Conservation (phyloP, 2,329 filamentous ascomycete genomes). For the Epichloe aotearoae region DNA sequence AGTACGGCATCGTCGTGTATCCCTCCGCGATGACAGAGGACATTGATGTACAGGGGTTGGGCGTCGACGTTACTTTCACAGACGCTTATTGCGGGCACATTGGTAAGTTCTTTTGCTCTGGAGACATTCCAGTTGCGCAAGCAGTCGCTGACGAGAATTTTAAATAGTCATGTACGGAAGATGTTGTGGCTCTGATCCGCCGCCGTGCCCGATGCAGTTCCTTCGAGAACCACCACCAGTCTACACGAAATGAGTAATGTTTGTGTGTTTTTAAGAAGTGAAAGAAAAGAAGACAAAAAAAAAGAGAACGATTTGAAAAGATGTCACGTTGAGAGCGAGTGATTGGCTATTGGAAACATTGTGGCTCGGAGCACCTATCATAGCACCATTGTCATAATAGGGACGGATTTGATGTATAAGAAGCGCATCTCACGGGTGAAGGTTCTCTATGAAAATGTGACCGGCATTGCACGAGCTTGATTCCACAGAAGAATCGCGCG, state of each 20-base stretch:
- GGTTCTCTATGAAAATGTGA: too few species aligned
- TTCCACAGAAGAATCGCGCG: too few species aligned
- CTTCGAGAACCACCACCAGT: constrained; percentile 24
- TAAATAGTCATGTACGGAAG: constrained; percentile 24
- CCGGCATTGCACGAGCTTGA: too few species aligned
- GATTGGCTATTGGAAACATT: too few species aligned
- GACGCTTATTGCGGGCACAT: constrained; percentile 25
- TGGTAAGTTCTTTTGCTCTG: constrained; percentile 11
- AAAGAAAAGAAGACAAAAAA: accelerated
- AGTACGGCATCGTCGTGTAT: constrained; percentile 28
- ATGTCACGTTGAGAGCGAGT: not conserved
- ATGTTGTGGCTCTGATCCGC: constrained; percentile 16
- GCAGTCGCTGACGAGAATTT: not conserved
- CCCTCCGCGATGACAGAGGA: constrained; percentile 25
- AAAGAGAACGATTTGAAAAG: not conserved
- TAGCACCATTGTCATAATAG: too few species aligned
- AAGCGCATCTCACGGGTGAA: too few species aligned
- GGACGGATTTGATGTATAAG: too few species aligned
- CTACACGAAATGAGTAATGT: constrained; percentile 14
- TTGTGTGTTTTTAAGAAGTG: not conserved
- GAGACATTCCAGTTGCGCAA: not conserved
- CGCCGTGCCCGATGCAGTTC: constrained; percentile 25
- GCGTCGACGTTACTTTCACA: constrained; percentile 22
- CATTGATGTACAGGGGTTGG: constrained; percentile 19
- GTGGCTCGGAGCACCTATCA: too few species aligned